Conservation (phyloP, 2,329 filamentous ascomycete species). For the Zymoseptoria passerinii region DNA sequence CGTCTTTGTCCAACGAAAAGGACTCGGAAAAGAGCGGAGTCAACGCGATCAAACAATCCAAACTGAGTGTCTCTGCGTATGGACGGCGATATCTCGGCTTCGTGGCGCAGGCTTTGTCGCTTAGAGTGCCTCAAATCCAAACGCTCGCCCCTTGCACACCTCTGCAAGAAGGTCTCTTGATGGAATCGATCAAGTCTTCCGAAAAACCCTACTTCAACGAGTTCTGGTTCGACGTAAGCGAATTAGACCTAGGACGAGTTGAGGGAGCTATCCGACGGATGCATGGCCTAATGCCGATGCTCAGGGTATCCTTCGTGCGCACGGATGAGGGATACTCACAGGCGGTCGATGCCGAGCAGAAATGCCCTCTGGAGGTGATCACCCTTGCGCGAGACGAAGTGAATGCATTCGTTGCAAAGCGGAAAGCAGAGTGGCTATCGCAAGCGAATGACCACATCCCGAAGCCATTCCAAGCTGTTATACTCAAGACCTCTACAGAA, state of each 20-base stretch:
- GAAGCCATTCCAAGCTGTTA: constrained; percentile 46
- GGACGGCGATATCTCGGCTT: constrained; percentile 51
- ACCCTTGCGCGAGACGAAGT: constrained; percentile 33
- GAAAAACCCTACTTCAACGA: constrained; percentile 65
- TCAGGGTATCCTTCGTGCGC: constrained; percentile 64
- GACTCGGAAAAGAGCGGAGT: constrained; percentile 14
- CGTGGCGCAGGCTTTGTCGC: constrained; percentile 46
- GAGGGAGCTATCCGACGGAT: constrained; percentile 50
- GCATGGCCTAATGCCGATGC: constrained; percentile 49
- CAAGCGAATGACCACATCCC: constrained; percentile 43
- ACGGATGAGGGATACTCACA: constrained; percentile 73
- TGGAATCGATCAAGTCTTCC: constrained; percentile 53
- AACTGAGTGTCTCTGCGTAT: constrained; percentile 49
- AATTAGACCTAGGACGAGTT: constrained; percentile 43
- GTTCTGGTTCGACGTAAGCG: constrained; percentile 54
- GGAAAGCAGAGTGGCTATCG: constrained; percentile 46
- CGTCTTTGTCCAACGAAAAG: constrained; percentile 21
- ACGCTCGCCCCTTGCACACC: constrained; percentile 75
- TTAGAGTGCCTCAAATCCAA: constrained; percentile 52
- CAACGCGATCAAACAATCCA: constrained; percentile 43
- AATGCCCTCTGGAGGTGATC: constrained; percentile 30
- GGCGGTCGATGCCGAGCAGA: constrained; percentile 46
- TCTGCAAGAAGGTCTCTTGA: constrained; percentile 79
- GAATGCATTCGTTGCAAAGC: constrained; percentile 28
- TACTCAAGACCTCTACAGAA: constrained; percentile 29